Conservation (phyloP, 768 basidiomycete genomes). For the Candolleomyces eurysporus region DNA sequence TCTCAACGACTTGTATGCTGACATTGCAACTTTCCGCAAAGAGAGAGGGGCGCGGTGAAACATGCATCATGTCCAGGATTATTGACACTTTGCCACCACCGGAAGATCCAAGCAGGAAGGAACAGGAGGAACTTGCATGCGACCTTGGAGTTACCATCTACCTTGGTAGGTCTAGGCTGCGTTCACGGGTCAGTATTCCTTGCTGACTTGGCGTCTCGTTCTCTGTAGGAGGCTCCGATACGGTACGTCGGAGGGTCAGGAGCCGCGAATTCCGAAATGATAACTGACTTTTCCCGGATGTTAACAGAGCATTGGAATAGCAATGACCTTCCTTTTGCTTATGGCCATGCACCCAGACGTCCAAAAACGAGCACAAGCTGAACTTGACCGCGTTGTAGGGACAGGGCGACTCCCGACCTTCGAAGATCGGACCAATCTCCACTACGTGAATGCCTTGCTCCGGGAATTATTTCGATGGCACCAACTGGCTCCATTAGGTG, state of each 20-base stretch:
- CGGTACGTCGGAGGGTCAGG: neutral
- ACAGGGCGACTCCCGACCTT: slow-evolving; percentile 15
- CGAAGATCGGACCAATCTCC: slow-evolving; percentile 10
- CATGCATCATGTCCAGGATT: neutral
- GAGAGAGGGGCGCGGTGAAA: neutral
- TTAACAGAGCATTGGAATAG: neutral
- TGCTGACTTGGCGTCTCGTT: neutral
- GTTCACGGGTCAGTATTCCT: neutral
- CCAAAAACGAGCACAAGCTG: slow-evolving; percentile 22
- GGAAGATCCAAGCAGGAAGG: neutral
- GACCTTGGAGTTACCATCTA: neutral
- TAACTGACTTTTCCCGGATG: neutral
- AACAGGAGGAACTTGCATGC: neutral
- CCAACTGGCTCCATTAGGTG: slow-evolving; percentile 18
- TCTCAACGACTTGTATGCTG: too few relatives aligned
- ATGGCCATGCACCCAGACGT: slow-evolving; percentile 40
- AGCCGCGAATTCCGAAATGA: neutral
- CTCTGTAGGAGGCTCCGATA: neutral
- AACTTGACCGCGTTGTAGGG: slow-evolving; percentile 21
- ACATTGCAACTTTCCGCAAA: neutral
- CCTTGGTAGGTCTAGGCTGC: neutral
- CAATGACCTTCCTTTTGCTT: slow-evolving; percentile 20
- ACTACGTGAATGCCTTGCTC: slow-evolving; percentile 12
- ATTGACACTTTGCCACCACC: neutral
- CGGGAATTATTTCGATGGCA: slow-evolving; percentile 21